Percentiles rank a stretch among this genome's conserved stretches.
phyloP scores from a whole-genome alignment of 2,329 filamentous ascomycete genomes.

The Fusarium sp. region DNA sequence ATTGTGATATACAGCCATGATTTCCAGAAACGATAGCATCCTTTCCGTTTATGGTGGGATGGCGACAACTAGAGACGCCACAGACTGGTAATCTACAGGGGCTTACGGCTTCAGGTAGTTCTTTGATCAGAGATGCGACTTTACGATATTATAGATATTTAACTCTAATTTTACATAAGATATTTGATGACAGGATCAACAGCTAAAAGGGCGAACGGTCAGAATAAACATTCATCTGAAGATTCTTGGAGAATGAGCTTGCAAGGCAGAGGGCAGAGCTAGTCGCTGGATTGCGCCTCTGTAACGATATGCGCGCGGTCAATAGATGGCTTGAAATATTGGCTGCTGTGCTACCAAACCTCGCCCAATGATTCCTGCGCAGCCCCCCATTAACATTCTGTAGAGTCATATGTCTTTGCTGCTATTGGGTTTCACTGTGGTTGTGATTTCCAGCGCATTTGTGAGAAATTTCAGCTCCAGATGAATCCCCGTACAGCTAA shows the following conservation, averaged over 20 bases:
- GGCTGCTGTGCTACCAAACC: background rate
- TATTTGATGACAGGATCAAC: too few species aligned
- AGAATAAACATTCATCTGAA: too few species aligned
- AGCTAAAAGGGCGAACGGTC: too few species aligned
- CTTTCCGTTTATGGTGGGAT: background rate
- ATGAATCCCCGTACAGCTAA: too few species aligned
- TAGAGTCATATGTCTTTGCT: background rate
- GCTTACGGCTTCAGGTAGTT: too few species aligned
- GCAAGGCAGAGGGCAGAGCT: background rate
- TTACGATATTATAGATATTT: too few species aligned
- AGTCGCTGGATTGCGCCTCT: accelerated
- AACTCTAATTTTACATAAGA: too few species aligned
- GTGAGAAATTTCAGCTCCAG: accelerated
- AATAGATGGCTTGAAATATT: background rate
- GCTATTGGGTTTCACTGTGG: too few species aligned
- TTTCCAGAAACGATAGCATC: background rate
- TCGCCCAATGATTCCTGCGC: accelerated
- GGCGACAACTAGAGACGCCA: background rate
- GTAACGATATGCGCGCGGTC: background rate
- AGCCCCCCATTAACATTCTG: background rate
- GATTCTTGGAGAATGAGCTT: too few species aligned
- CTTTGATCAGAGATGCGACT: background rate
- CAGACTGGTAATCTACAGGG: background rate
- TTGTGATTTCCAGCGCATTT: background rate
- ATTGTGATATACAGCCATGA: background rate